These are phyloP conservation scores for Escallonia herrerae DNA, from an alignment of 129 eudicot genomes.

Conservation along the genomic window DNA sequence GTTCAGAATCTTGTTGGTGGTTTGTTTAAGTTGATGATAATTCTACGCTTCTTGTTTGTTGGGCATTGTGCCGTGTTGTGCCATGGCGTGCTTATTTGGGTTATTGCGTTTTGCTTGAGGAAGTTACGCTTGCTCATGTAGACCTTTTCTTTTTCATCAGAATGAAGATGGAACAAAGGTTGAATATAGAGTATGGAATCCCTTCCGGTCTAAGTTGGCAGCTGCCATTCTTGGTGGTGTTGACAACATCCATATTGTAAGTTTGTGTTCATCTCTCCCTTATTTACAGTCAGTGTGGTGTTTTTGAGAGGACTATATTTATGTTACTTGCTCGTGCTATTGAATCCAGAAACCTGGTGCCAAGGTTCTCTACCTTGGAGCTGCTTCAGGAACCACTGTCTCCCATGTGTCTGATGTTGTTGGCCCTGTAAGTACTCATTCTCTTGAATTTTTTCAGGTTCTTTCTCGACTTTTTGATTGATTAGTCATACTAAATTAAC, in stretches of 20 bases:
- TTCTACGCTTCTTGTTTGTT: no score
- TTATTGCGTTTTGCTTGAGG: no score
- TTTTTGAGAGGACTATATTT: neutral
- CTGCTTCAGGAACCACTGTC: conserved; percentile 98
- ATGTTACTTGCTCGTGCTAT: neutral
- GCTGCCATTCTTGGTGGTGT: conserved; percentile 98
- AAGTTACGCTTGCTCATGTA: no score
- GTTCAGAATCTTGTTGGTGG: no score
- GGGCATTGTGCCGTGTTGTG: no score
- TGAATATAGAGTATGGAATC: conserved; percentile 97
- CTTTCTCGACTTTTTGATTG: no score
- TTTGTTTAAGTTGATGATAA: no score
- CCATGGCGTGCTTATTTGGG: no score
- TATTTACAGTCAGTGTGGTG: neutral
- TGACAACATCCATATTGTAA: conserved; percentile 88
- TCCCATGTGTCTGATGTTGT: conserved; percentile 95
- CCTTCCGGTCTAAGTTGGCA: conserved; percentile 87
- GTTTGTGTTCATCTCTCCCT: neutral
- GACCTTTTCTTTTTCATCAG: conserved; percentile 16
- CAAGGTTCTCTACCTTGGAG: conserved; percentile 77
- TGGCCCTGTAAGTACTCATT: conserved; percentile 72
- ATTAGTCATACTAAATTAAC: neutral
- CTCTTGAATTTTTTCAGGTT: neutral
- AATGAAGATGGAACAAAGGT: conserved; percentile 86
- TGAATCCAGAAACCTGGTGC: conserved; percentile 78